Base-by-base conservation (phyloP, 495 filamentous ascomycete genomes). In the Xylaria palmicola region DNA sequence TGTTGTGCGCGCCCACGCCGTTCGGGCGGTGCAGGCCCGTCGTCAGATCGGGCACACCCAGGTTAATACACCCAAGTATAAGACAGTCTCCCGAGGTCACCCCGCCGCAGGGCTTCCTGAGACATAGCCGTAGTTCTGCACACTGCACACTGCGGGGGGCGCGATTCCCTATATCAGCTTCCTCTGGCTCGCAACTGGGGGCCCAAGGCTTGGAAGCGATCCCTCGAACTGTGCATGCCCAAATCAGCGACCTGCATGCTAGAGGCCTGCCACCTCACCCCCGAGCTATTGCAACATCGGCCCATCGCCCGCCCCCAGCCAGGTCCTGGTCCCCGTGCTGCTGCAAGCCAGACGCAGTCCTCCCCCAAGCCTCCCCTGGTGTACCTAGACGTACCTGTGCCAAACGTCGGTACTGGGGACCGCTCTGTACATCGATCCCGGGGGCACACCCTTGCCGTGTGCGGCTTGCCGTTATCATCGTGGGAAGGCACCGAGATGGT, bases 241-340 rank as follows among this genome's bases (percentile, higher is more conserved):
- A 66, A 72, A 72, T 63, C 60, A 72, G 66, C 69, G 62, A 72
- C 69, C 58, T 72, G 69, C 69, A 72, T 71, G 54, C 59, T 60
- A 62, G n/a, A n/a, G n/a, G n/a, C 65, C 69, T 72, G 69, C 66
- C 69, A 72, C 69, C 69, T 72, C 69, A 69, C 63, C 67, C 66
- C 65, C 68, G 69, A 69, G 69, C 69, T 72, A 67, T 69, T 72
- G 69, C 67, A 72, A 69, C 69, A 72, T 72, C 67, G 64, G 63
- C 66, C 69, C 67, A 68, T 68, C 65, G 66, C 62, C 66, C 64
- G 59, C 69, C 67, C n/a, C 60, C 61, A 60, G 68, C 60, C 65
- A 64, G 43, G 64, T 63, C 64, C 40, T 55, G 50, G 50, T 47
- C 59, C 49, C 59, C 59, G 59, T 61, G 44, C 54, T 60, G 56